These are phyloP conservation scores for Pseudonitzschia multiseries DNA, from an alignment of 108 stramenopile species.

Conservation along the genomic window DNA sequence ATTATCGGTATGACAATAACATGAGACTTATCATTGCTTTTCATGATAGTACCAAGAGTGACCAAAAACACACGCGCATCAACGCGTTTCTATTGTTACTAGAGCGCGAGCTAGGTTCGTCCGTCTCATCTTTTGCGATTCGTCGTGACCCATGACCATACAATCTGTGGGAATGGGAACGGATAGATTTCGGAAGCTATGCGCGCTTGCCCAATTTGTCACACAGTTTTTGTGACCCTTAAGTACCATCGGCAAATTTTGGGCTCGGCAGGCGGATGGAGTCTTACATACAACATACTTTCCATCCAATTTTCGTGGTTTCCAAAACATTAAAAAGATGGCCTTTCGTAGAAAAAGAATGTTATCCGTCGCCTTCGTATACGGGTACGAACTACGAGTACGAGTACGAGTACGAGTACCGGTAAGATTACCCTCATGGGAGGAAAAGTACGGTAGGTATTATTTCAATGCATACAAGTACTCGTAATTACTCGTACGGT, in stretches of 20 bases:
- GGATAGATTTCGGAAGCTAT: neutral
- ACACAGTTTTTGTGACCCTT: neutral
- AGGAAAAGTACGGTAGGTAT: too few species aligned
- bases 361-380: too few species aligned
- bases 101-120: neutral
- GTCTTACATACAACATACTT: neutral
- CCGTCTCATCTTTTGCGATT: neutral
- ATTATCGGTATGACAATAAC: too few species aligned
- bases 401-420: too few species aligned
- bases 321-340: neutral
- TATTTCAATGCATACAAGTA: too few species aligned
- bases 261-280: neutral
- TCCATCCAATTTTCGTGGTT: conserved; percentile 4
- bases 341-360: too few species aligned
- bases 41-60: too few species aligned
- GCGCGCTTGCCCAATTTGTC: neutral
- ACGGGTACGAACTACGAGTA: too few species aligned
- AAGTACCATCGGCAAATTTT: conserved; percentile 9
- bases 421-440: too few species aligned
- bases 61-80: neutral
- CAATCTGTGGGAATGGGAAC: neutral
- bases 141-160: neutral
- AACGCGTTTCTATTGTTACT: too few species aligned
- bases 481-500: too few species aligned
- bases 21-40: too few species aligned